Percentiles rank a stretch among this genome's conserved stretches.
Conservation (phyloP, 148 eudicot species). For the Rhododendron griersonianum region DNA sequence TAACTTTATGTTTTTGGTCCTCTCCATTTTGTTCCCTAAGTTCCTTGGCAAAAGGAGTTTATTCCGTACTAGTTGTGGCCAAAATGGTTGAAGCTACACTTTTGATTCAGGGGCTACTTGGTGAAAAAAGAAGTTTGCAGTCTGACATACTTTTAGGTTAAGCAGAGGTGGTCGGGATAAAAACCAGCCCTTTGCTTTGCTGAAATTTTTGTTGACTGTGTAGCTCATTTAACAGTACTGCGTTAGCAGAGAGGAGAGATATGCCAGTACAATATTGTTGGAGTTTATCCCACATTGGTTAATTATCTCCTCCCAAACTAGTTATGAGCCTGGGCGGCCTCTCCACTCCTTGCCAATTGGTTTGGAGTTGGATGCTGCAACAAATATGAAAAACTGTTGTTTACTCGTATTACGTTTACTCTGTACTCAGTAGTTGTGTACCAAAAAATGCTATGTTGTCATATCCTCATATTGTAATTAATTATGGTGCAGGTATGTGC, state of each 20-base stretch:
- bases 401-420: not conserved
- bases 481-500: conserved; percentile 62
- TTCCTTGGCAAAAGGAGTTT: not conserved
- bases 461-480: not conserved
- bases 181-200: not conserved
- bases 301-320: too few relatives aligned
- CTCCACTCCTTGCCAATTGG: too few relatives aligned
- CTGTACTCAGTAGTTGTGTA: not conserved
- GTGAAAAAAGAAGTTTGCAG: not conserved
- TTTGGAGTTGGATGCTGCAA: too few relatives aligned
- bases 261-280: not conserved
- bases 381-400: not conserved
- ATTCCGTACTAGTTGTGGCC: not conserved
- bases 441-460: not conserved
- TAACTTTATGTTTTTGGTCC: not conserved
- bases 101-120: not conserved
- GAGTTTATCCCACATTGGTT: too few relatives aligned
- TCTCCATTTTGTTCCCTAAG: not conserved
- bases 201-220: too few relatives aligned
- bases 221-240: not conserved
- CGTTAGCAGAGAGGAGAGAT: not conserved
- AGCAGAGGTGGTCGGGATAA: not conserved
- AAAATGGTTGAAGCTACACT: not conserved
- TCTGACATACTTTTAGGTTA: not conserved
- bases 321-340: too few relatives aligned